phyloP scores from a whole-genome alignment of 2,329 filamentous ascomycete species.

The Neopestalotiopsis sp. region DNA sequence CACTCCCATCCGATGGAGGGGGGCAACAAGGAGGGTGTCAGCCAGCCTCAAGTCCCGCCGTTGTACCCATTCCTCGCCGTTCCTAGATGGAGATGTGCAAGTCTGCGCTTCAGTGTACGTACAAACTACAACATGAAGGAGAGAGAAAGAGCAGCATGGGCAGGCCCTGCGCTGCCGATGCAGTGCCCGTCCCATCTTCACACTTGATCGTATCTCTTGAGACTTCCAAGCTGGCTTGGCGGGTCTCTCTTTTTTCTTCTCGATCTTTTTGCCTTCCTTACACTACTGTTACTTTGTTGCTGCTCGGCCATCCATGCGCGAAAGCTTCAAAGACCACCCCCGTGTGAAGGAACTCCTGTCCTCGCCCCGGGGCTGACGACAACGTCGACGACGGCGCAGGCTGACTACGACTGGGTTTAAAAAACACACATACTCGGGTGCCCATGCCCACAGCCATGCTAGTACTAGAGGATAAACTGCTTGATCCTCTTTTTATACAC shows the following conservation, averaged over 20 bases:
- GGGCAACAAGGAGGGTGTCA: neutral
- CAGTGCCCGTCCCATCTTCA: conserved; percentile 1
- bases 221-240: conserved; percentile 18
- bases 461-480: neutral
- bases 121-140: too few species aligned
- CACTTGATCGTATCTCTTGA: conserved; percentile 9
- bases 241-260: neutral
- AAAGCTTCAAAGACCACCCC: neutral
- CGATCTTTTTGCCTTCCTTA: neutral
- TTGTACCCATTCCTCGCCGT: neutral
- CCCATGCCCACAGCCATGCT: neutral
- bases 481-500: conserved; percentile 20
- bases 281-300: neutral
- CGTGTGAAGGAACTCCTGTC: neutral
- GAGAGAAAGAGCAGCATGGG: too few species aligned
- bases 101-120: too few species aligned
- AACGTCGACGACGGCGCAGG: neutral
- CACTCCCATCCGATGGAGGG: conserved; percentile 2
- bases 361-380: neutral
- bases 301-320: conserved; percentile 1
- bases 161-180: neutral
- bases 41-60: conserved; percentile 11
- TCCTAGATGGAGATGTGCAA: too few species aligned
- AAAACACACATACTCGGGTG: neutral
- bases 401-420: neutral